These are phyloP conservation scores for Psilocybe subaeruginosa DNA, from an alignment of 768 basidiomycete species.

Conservation along the genomic window DNA sequence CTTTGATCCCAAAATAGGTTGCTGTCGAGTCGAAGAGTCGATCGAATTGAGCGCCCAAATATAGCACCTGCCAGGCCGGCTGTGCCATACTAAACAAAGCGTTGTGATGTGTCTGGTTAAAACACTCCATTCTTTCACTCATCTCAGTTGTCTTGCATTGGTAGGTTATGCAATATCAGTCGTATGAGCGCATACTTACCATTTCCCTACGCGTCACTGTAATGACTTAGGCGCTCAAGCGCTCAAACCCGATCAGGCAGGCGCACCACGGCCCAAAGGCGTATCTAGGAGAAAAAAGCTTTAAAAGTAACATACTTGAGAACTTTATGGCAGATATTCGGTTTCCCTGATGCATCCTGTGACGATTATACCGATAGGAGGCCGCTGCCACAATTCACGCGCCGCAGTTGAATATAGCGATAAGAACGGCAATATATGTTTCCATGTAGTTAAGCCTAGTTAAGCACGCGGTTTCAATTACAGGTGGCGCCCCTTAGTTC, in stretches of 20 bases:
- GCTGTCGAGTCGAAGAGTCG: not conserved
- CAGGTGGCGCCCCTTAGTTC: not conserved
- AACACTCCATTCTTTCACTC: not conserved
- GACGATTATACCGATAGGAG: not conserved
- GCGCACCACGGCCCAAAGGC: not conserved
- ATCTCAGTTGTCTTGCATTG: not conserved
- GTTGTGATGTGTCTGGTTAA: not conserved
- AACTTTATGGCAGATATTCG: too few species aligned
- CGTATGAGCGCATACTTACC: conserved; percentile 1
- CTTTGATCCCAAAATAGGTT: not conserved
- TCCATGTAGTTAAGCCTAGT: not conserved
- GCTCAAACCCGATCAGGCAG: not conserved
- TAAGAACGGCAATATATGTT: not conserved
- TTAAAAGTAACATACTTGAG: too few species aligned
- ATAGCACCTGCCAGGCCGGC: not conserved
- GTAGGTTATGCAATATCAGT: not conserved
- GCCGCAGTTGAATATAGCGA: not conserved
- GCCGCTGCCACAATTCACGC: not conserved
- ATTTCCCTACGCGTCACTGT: not conserved
- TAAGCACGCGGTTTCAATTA: not conserved
- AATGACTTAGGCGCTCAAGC: not conserved
- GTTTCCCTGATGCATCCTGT: not conserved
- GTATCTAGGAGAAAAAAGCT: not conserved
- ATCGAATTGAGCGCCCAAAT: not conserved
- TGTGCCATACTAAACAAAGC: not conserved